Evolutionary conservation across 2,329 filamentous ascomycete species (phyloP), one percentile per base, ranked within the genome.

Genomic region (Chalaropsis thielavioides): DNA sequence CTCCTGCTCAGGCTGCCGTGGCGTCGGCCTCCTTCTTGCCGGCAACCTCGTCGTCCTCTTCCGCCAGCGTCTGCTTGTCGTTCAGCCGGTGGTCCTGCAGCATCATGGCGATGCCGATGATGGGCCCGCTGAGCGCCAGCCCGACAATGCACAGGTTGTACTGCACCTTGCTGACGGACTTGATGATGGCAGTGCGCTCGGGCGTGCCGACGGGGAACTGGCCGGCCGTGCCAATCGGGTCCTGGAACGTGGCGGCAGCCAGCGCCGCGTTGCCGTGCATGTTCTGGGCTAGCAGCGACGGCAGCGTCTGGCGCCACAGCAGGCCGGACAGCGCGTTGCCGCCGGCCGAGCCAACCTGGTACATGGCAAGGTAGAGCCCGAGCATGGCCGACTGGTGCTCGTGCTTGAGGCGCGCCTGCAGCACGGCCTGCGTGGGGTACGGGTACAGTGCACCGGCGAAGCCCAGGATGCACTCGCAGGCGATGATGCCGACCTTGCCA

Each of bases 391-490:
- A 84, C 43, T 87, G 76, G 69, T 86, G 71, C 72, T 79, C 77
- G 71, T 79, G 78, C 68, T 72, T 73, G 62, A 78, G 70, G 24
- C 70, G 70, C 19, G 73, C 70, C 69, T 80, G 78, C 0, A 79
- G 71, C 1, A 76, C 76, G 1, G 78, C 77, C 69, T 78, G 77
- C 0, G 77, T 74, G 1, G 77, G 75, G 70, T 79, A 80, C 0
- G 78, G 75, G 72, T 87, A 87, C 73, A 87, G 75, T 58, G 84
- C 84, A 49, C 83, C 83, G 0, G 82, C 83, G 63, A 86, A 76
- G 68, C 84, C 84, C 0, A 87, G 76, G 5, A 87, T 73, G 7
- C 86, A 75, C 71, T 87, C 82, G 1, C 80, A 83, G 15, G 79
- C 83, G 67, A 87, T 81, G 64, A 87, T 76, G 24, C 84, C 84